Evolutionary conservation across 2,329 filamentous ascomycete species (phyloP), one percentile per base, ranked within the genome.

Genomic region (Celoporthe dispersa): DNA sequence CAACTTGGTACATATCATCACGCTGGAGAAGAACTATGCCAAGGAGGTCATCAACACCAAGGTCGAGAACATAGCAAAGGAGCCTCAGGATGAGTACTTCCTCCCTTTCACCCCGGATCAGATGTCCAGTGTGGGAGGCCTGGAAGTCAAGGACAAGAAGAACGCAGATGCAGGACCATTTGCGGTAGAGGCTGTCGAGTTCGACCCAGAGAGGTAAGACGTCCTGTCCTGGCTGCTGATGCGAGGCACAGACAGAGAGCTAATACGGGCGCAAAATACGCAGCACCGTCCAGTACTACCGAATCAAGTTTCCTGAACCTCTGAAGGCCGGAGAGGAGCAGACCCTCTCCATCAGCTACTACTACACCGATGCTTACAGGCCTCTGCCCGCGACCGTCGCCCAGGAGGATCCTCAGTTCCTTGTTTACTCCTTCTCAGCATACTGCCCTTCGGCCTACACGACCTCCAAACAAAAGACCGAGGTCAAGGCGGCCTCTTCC

Each of bases 91-190:
- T 79, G 92, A 97, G 81, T 99, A 99, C 86, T 98, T 91, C 81
- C 77, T 99, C 67, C 93, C 94, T 3, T 97, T 99, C 79, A 91
- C 93, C 69, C 85, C 90, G 70, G 87, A 91, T 73, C 85, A 93
- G 80, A 88, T 97, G 76, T 87, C 89, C 73, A 90, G 88, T 74
- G 84, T 98, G 73, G 96, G 95, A 74, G 94, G 92, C 53, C 83
- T 99, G 70, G 94, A 98, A 83, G 96, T 94, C 67, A 93, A 92
- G 84, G 94, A 98, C 80, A 96, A 94, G 86, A 97, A 97, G 81
- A 88, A 94, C 73, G 81, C 87, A 48, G 86, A 85, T 67, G 86
- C 88, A 74, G 88, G 87, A 16, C 85, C 87, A 44, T 97, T 98
- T 80, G 81, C 83, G 64, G 90, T 91, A 57, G 90, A 93, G 74